These are phyloP conservation scores for Candida buenavistaensis DNA, from an alignment of 1,139 yeast genomes.

Conservation along the genomic window DNA sequence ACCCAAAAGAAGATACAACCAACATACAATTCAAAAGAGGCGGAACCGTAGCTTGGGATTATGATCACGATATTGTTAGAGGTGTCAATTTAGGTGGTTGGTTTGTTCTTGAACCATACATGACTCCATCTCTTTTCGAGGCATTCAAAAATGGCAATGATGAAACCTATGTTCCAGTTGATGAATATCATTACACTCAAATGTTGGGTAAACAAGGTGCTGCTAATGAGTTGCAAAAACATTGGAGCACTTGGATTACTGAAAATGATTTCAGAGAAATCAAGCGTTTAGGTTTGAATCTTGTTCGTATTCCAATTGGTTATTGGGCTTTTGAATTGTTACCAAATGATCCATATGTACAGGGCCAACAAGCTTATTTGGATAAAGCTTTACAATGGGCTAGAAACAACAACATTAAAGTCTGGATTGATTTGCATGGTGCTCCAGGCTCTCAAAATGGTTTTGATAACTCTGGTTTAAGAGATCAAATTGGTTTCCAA, in stretches of 20 bases:
- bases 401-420: slow-evolving; percentile 59
- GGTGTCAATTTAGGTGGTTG: slow-evolving; percentile 95
- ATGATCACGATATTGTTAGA: slow-evolving; percentile 50
- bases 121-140: slow-evolving; percentile 79
- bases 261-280: slow-evolving; percentile 71
- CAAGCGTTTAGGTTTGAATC: slow-evolving; percentile 67
- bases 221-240: slow-evolving; percentile 50
- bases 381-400: slow-evolving; percentile 82
- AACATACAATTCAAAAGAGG: slow-evolving; percentile 8
- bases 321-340: slow-evolving; percentile 86
- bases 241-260: slow-evolving; percentile 80
- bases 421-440: slow-evolving; percentile 93
- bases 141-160: slow-evolving; percentile 27
- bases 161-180: slow-evolving; percentile 63
- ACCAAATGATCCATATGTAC: slow-evolving; percentile 79
- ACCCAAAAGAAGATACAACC: slow-evolving; percentile 1
- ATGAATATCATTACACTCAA: slow-evolving; percentile 75
- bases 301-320: slow-evolving; percentile 90
- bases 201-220: slow-evolving; percentile 65
- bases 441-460: slow-evolving; percentile 98
- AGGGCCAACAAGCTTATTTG: slow-evolving; percentile 75
- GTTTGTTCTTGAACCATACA: slow-evolving; percentile 83
- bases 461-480: slow-evolving; percentile 88
- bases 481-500: slow-evolving; percentile 67
- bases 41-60: slow-evolving; percentile 38